phyloP scores from a whole-genome alignment of 164 flowering plant genomes.

The Taxillus chinensis region DNA sequence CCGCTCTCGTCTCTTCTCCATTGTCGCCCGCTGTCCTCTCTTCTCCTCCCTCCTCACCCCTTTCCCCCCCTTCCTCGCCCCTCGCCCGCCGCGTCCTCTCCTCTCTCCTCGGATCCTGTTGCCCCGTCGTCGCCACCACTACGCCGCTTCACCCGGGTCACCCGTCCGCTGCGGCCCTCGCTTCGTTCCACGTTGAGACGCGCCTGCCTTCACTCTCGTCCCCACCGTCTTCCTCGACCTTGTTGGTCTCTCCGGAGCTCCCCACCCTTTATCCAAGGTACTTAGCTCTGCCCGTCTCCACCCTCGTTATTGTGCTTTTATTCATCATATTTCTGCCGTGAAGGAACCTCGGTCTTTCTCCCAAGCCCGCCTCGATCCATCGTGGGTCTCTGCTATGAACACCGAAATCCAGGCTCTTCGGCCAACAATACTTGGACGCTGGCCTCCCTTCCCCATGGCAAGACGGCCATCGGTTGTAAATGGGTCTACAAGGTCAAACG shows the following conservation, averaged over 20 bases:
- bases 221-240: too few species aligned
- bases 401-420: background rate
- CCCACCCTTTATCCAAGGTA: background rate
- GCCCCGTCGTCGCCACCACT: background rate
- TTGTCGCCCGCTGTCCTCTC: too few species aligned
- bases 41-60: too few species aligned
- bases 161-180: background rate
- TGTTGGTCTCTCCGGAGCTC: too few species aligned
- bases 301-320: background rate
- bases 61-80: too few species aligned
- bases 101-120: background rate
- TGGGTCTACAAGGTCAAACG: background rate
- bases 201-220: too few species aligned
- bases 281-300: background rate
- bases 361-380: too few species aligned
- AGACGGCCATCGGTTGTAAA: background rate
- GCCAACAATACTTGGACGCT: background rate
- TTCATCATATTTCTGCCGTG: too few species aligned
- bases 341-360: too few species aligned
- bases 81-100: background rate
- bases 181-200: too few species aligned
- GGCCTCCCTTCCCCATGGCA: background rate
- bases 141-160: background rate
- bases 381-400: background rate
- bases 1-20: too few species aligned